These are phyloP conservation scores for Penicillium soppii DNA, from an alignment of 495 filamentous ascomycete species.

Conservation along the genomic window DNA sequence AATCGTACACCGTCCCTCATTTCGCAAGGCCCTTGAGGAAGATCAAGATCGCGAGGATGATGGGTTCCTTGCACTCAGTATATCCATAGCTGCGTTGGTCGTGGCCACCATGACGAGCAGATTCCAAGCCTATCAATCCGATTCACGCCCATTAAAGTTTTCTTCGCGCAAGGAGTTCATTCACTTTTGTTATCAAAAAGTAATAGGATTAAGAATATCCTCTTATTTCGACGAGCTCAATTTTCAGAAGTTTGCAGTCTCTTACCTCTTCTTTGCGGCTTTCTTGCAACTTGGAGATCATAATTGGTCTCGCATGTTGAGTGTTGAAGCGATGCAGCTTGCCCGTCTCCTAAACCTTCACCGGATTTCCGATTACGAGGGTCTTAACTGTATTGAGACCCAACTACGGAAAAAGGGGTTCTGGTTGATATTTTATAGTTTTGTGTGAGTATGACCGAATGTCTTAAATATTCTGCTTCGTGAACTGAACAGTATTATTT, in stretches of 20 bases:
- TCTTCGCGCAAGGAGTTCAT: slow-evolving; percentile 21
- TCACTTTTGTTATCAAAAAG: slow-evolving; percentile 15
- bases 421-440: slow-evolving; percentile 30
- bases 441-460: slow-evolving; percentile 14
- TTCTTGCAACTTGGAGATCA: slow-evolving; percentile 25
- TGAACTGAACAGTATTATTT: background rate
- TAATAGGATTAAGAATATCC: slow-evolving; percentile 10
- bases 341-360: slow-evolving; percentile 23
- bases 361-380: slow-evolving; percentile 14
- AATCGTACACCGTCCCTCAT: slow-evolving; percentile 23
- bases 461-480: background rate
- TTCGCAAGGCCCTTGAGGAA: slow-evolving; percentile 7
- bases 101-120: slow-evolving; percentile 22
- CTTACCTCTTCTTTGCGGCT: slow-evolving; percentile 19
- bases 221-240: slow-evolving; percentile 23
- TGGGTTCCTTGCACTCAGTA: slow-evolving; percentile 13
- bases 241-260: slow-evolving; percentile 23
- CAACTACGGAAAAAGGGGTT: slow-evolving; percentile 41
- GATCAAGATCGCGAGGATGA: slow-evolving; percentile 16
- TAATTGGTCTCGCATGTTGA: slow-evolving; percentile 23
- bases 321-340: slow-evolving; percentile 25
- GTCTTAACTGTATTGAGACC: slow-evolving; percentile 33
- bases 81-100: slow-evolving; percentile 20
- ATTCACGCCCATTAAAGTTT: slow-evolving; percentile 11
- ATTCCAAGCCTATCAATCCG: slow-evolving; percentile 13